Conservation (phyloP, 83 land plant genomes). For the Thuja plicata region DNA sequence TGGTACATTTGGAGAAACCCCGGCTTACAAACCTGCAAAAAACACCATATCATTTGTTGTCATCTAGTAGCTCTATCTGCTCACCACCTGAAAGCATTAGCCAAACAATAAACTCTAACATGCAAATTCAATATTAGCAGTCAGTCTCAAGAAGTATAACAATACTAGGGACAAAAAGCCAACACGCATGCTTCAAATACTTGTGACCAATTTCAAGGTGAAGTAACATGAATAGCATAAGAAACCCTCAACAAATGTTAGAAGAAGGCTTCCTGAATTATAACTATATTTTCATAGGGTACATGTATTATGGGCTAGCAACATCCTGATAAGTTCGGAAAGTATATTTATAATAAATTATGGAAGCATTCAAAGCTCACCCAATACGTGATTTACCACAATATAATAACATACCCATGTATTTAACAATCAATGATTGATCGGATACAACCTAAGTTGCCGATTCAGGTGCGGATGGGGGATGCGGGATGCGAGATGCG, state of each 20-base stretch:
- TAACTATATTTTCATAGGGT: neutral
- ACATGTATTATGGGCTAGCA: neutral
- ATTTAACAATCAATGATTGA: neutral
- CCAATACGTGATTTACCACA: neutral
- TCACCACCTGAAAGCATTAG: neutral
- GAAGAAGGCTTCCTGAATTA: neutral
- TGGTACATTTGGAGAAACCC: slow-evolving; percentile 65
- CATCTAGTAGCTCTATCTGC: neutral
- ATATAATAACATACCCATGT: neutral
- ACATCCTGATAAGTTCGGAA: neutral
- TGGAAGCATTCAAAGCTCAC: neutral
- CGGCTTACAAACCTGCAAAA: slow-evolving; percentile 79
- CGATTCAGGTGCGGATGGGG: too few relatives aligned
- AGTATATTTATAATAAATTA: neutral
- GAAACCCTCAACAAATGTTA: neutral
- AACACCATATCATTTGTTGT: neutral
- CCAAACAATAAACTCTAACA: neutral
- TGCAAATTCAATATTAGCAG: neutral
- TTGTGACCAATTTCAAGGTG: neutral
- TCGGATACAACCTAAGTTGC: neutral
- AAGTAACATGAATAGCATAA: neutral
- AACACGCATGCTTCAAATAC: neutral
- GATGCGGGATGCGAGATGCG: too few relatives aligned
- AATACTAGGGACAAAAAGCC: neutral
- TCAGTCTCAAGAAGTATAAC: neutral